Base-by-base conservation (phyloP, 2,329 filamentous ascomycete genomes). In the Acrocalymma vagum region DNA sequence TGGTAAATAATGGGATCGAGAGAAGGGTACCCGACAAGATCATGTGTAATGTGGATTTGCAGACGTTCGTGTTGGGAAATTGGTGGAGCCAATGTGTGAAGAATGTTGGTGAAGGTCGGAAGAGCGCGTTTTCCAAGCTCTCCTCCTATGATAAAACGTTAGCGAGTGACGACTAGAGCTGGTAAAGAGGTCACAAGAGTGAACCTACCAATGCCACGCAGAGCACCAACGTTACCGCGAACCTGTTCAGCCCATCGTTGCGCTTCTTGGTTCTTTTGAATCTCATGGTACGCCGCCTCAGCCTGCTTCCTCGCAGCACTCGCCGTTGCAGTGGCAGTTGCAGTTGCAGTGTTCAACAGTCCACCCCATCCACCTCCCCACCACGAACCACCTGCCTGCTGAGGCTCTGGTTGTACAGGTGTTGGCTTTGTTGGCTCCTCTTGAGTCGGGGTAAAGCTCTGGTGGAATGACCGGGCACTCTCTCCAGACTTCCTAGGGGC, bases 31-130 rank as follows among this genome's bases (percentile, higher is more conserved):
- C 90, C 90, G 55, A 91, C 85, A 28, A 99, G 83, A 70, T 97
- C 94, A 76, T 99, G 94, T 7, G 93, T 96, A 51, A 94, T 95
- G 75, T 99, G 94, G 60, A 99, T 97, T 61, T 95, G 88, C 6
- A 99, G 87, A 33, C 93, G 89, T 74, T 99, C 94, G 73, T 99
- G 94, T 7, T 93, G 94, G 39, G 91, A 92, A 63, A 99, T 99
- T 9, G 94, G 94, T 29, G 94, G 94, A 0, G 94, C 94, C 52
- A 99, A 85, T 17, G 92, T 96, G 70, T 97, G 90, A 48, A 99
- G 83, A 61, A 99, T 87, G 63, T 91, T 90, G 66, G 92, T 93
- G 67, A 99, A 96, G 29, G 94, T 96, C 20, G 94, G 94, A 21
- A 99, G 78, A 42, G 94, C 94, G 58, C 90, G 87, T 58, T 70